phyloP scores from a whole-genome alignment of 208 protist species.

The Leishmania amazonensis region DNA sequence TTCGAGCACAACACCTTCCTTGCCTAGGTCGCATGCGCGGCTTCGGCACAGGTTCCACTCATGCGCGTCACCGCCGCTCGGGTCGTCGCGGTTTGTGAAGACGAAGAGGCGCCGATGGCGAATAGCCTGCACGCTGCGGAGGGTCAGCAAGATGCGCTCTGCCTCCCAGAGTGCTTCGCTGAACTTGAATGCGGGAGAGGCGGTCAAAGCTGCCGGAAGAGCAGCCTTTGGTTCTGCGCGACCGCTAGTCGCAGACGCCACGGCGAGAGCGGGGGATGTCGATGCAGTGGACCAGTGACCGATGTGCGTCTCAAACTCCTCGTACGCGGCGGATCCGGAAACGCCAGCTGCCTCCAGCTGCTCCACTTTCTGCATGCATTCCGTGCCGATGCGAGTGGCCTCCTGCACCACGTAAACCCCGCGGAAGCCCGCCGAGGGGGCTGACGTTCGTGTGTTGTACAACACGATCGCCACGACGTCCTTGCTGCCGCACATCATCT shows the following conservation, averaged over 20 bases:
- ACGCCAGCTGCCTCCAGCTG: slow-evolving; percentile 49
- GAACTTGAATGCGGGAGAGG: slow-evolving; percentile 21
- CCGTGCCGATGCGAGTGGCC: slow-evolving; percentile 32
- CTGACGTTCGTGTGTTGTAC: slow-evolving; percentile 57
- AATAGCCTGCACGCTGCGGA: slow-evolving; percentile 24
- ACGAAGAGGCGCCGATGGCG: slow-evolving; percentile 74
- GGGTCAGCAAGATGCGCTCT: slow-evolving; percentile 64
- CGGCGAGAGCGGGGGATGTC: slow-evolving; percentile 14
- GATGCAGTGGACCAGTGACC: slow-evolving; percentile 6
- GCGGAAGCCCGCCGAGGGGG: slow-evolving; percentile 43
- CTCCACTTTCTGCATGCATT: slow-evolving; percentile 60
- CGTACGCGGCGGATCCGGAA: slow-evolving; percentile 33
- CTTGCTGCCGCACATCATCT: slow-evolving; percentile 48
- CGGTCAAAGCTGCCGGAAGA: background rate
- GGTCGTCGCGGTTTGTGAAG: slow-evolving; percentile 87
- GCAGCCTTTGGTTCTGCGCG: slow-evolving; percentile 1
- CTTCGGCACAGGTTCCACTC: slow-evolving; percentile 47
- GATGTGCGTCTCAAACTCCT: slow-evolving; percentile 31
- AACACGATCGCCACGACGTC: slow-evolving; percentile 78
- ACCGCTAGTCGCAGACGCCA: slow-evolving; percentile 2
- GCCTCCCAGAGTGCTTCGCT: slow-evolving; percentile 71
- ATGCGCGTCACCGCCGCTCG: slow-evolving; percentile 36
- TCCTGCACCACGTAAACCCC: slow-evolving; percentile 71
- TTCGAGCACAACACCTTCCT: slow-evolving; percentile 61
- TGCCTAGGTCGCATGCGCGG: slow-evolving; percentile 44